phyloP scores from a whole-genome alignment of 768 basidiomycete species.

The Lactifluus pinguis region DNA sequence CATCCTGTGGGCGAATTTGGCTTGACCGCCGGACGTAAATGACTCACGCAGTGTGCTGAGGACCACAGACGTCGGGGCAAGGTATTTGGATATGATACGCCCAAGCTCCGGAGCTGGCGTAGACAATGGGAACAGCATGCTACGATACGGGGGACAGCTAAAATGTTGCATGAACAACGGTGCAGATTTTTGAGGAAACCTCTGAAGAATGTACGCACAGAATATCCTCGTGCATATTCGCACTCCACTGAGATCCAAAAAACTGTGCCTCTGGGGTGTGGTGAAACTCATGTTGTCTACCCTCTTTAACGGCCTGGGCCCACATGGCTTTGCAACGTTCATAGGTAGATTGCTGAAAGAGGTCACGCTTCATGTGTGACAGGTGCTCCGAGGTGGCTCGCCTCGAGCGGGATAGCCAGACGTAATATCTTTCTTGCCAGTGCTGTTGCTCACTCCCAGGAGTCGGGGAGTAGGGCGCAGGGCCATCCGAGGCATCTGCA shows the following conservation, averaged over 20 bases:
- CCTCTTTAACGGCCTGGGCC: slow-evolving; percentile 47
- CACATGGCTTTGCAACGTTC: slow-evolving; percentile 32
- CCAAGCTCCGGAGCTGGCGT: slow-evolving; percentile 46
- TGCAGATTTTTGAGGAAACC: neutral
- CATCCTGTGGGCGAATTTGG: slow-evolving; percentile 44
- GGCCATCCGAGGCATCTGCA: neutral
- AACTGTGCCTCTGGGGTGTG: slow-evolving; percentile 9
- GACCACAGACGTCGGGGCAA: slow-evolving; percentile 47
- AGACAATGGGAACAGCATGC: slow-evolving; percentile 51
- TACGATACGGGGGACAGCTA: slow-evolving; percentile 23
- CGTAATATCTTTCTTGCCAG: slow-evolving; percentile 72
- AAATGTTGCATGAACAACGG: neutral
- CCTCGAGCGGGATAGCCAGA: slow-evolving; percentile 54
- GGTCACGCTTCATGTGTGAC: slow-evolving; percentile 47
- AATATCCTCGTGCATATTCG: slow-evolving; percentile 15
- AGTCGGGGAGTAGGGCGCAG: slow-evolving; percentile 5
- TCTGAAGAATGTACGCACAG: slow-evolving; percentile 9
- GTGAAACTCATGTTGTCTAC: slow-evolving; percentile 25
- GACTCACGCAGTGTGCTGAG: slow-evolving; percentile 45
- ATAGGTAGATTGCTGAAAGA: slow-evolving; percentile 42
- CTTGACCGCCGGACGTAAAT: slow-evolving; percentile 48
- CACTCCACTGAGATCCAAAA: slow-evolving; percentile 13
- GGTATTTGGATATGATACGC: slow-evolving; percentile 43
- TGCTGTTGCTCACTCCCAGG: slow-evolving; percentile 35
- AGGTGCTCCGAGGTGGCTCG: slow-evolving; percentile 47